Conservation (phyloP, 768 basidiomycete genomes). For the Phlegmacium glaucopus region DNA sequence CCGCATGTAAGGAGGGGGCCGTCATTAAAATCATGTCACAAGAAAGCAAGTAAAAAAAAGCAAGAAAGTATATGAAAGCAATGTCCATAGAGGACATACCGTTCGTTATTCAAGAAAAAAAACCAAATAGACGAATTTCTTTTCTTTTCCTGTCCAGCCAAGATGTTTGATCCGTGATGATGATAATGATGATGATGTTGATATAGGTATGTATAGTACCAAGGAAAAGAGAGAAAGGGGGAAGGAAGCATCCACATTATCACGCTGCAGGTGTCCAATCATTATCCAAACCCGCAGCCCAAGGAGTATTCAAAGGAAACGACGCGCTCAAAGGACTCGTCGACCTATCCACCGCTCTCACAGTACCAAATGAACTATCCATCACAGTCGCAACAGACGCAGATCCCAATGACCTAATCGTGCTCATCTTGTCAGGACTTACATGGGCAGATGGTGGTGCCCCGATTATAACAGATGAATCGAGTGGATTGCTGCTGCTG, state of each 20-base stretch:
- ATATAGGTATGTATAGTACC: conserved; percentile 1
- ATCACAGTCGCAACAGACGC: conserved; percentile 16
- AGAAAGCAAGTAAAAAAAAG: not conserved
- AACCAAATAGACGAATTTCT: no score
- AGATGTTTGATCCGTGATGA: conserved; percentile 1
- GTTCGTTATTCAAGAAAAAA: no score
- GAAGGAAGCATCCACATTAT: not conserved
- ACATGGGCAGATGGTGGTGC: conserved; percentile 16
- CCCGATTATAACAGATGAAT: conserved; percentile 11
- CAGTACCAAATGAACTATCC: conserved; percentile 11
- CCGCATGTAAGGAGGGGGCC: no score
- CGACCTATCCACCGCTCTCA: conserved; percentile 5
- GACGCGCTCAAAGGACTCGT: conserved; percentile 27
- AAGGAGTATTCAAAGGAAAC: conserved; percentile 29
- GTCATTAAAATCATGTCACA: no score
- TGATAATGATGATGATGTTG: no score
- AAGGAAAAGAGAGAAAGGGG: no score
- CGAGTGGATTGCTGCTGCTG: not conserved
- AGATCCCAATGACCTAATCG: conserved; percentile 9
- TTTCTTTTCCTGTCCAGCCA: no score
- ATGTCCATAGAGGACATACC: no score
- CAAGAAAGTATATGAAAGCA: not conserved
- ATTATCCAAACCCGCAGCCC: conserved; percentile 38
- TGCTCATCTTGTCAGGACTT: conserved; percentile 9
- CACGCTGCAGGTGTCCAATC: conserved; percentile 32